Conservation (phyloP, 106 monocot species). For the Posidonia australis region DNA sequence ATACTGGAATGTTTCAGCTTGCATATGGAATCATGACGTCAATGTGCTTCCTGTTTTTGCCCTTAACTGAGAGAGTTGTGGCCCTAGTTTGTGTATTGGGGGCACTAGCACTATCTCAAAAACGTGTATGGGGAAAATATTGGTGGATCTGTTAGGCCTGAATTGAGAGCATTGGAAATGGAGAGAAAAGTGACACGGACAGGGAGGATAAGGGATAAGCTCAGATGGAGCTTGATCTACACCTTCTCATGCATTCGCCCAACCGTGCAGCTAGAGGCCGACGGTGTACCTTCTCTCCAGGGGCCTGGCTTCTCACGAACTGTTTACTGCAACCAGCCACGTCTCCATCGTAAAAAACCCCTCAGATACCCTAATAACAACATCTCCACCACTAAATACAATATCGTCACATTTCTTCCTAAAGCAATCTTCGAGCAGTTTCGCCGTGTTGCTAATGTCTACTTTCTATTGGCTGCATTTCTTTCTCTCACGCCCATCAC, state of each 20-base stretch:
- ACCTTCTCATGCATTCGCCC: constrained; percentile 84
- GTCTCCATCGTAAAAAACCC: constrained; percentile 30
- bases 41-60: background rate
- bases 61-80: background rate
- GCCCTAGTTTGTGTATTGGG: background rate
- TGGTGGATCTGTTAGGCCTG: background rate
- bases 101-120: too few relatives aligned
- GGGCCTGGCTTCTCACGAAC: constrained; percentile 71
- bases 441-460: constrained; percentile 78
- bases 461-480: constrained; percentile 68
- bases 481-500: constrained; percentile 56
- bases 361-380: constrained; percentile 45
- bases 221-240: constrained; percentile 92
- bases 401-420: constrained; percentile 74
- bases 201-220: constrained; percentile 39
- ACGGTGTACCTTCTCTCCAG: constrained; percentile 16
- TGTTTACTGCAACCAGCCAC: constrained; percentile 54
- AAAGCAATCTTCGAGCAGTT: constrained; percentile 92
- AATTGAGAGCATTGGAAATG: background rate
- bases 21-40: background rate
- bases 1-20: background rate
- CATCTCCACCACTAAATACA: constrained; percentile 88
- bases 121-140: background rate
- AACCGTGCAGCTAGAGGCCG: constrained; percentile 20
- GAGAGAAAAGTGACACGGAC: constrained; percentile 22